Conservation (phyloP, 2,329 filamentous ascomycete genomes). For the Exophiala oligosperma region DNA sequence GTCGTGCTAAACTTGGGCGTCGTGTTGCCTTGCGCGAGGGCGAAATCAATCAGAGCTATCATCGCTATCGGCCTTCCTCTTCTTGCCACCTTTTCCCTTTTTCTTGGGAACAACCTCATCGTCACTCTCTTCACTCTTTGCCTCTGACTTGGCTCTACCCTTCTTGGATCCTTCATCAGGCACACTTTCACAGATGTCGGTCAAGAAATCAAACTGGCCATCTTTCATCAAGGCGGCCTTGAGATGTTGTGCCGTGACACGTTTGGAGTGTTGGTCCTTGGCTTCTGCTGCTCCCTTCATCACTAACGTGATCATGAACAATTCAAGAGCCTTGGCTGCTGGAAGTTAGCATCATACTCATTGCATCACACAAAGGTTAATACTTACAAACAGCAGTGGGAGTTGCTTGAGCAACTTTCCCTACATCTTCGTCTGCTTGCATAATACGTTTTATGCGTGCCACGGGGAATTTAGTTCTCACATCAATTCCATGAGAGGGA, state of each 20-base stretch:
- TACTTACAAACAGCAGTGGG: constrained; percentile 81
- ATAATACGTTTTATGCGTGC: constrained; percentile 98
- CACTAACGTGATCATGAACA: constrained; percentile 96
- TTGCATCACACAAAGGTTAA: constrained; percentile 14
- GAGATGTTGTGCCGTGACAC: constrained; percentile 85
- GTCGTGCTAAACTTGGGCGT: background rate
- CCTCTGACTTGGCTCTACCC: constrained; percentile 25
- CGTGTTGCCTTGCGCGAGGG: background rate
- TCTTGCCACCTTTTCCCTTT: constrained; percentile 22
- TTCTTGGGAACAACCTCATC: constrained; percentile 23
- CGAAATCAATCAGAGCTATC: constrained; percentile 21
- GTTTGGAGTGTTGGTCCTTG: constrained; percentile 68
- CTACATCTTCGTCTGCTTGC: constrained; percentile 98
- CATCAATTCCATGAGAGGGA: constrained; percentile 61
- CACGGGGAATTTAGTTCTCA: constrained; percentile 94
- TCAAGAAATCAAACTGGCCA: constrained; percentile 91
- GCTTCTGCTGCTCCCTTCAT: constrained; percentile 85
- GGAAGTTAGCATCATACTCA: constrained; percentile 26
- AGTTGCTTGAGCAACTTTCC: constrained; percentile 96
- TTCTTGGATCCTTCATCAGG: constrained; percentile 51
- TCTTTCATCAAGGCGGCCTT: constrained; percentile 87
- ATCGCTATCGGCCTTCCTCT: constrained; percentile 23
- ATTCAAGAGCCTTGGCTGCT: constrained; percentile 83
- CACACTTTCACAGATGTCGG: constrained; percentile 86
- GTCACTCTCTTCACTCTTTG: constrained; percentile 28